phyloP scores from a whole-genome alignment of 2,329 filamentous ascomycete species.

The Trichoderma pleuroti region DNA sequence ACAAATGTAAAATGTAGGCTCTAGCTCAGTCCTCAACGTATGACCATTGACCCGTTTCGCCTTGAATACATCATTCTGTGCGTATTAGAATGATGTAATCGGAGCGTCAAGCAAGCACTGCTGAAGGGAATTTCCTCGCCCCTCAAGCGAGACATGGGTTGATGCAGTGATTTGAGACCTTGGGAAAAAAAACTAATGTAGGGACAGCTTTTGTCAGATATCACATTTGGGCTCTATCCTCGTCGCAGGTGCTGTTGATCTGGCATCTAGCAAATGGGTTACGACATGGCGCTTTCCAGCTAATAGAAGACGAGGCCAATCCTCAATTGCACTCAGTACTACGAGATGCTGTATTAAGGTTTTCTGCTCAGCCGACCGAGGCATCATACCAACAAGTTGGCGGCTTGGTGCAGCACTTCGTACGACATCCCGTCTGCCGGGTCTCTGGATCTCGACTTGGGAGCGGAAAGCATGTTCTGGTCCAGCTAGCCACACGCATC shows the following conservation, averaged over 20 bases:
- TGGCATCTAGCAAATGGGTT: not conserved
- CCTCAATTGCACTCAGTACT: not conserved
- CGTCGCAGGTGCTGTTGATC: not conserved
- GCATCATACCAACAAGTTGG: not conserved
- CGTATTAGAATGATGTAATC: not conserved
- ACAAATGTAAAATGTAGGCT: too few relatives aligned
- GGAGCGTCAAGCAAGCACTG: not conserved
- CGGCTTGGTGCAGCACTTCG: not conserved
- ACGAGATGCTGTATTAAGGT: not conserved
- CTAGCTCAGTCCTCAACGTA: not conserved
- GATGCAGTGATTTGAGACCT: not conserved
- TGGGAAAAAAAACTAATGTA: not conserved
- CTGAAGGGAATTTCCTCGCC: not conserved
- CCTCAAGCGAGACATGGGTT: not conserved
- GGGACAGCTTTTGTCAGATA: not conserved
- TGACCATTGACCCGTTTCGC: not conserved
- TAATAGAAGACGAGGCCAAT: too few relatives aligned
- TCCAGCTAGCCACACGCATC: constrained; percentile 14
- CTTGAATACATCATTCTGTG: not conserved
- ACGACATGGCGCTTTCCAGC: not conserved
- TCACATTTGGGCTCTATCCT: not conserved
- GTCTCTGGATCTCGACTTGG: not conserved
- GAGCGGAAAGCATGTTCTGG: constrained; percentile 9
- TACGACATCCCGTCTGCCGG: constrained; percentile 8
- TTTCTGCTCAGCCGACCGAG: not conserved